Evolutionary conservation across 2,329 filamentous ascomycete genomes (phyloP).

Genomic region (Colletotrichum chrysophilum): DNA sequence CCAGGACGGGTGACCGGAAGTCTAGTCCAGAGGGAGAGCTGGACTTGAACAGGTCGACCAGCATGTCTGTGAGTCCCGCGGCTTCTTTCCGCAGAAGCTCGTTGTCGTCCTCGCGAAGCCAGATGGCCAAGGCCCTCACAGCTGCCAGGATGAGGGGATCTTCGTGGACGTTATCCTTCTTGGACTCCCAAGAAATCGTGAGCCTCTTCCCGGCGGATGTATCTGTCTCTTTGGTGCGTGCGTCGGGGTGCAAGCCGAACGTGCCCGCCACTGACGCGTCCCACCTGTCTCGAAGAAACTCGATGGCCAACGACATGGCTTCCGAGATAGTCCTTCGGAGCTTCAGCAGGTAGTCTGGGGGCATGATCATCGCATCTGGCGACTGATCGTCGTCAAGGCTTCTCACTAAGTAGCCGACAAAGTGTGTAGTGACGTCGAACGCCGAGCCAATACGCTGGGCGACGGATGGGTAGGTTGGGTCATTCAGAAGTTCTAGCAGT

Average conservation of each 20-base stretch:
- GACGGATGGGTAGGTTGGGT: slow-evolving; percentile 52
- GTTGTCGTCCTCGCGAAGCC: slow-evolving; percentile 74
- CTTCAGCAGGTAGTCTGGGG: slow-evolving; percentile 65
- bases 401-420: slow-evolving; percentile 62
- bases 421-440: slow-evolving; percentile 67
- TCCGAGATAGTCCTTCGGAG: slow-evolving; percentile 66
- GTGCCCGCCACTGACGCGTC: slow-evolving; percentile 69
- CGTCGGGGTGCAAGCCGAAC: slow-evolving; percentile 64
- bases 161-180: slow-evolving; percentile 48
- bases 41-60: slow-evolving; percentile 64
- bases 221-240: slow-evolving; percentile 48
- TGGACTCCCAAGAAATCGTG: slow-evolving; percentile 64
- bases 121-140: slow-evolving; percentile 63
- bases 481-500: slow-evolving; percentile 63
- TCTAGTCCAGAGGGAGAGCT: slow-evolving; percentile 45
- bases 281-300: slow-evolving; percentile 74
- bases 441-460: slow-evolving; percentile 63
- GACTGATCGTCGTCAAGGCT: slow-evolving; percentile 54
- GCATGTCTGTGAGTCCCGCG: slow-evolving; percentile 65
- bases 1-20: slow-evolving; percentile 61
- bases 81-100: slow-evolving; percentile 61
- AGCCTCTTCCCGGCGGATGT: slow-evolving; percentile 49
- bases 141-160: slow-evolving; percentile 67
- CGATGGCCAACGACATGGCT: slow-evolving; percentile 66
- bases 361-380: slow-evolving; percentile 47